These are phyloP conservation scores for Nakaseomyces bracarensis DNA, from an alignment of 1,139 yeast species.

Conservation along the genomic window DNA sequence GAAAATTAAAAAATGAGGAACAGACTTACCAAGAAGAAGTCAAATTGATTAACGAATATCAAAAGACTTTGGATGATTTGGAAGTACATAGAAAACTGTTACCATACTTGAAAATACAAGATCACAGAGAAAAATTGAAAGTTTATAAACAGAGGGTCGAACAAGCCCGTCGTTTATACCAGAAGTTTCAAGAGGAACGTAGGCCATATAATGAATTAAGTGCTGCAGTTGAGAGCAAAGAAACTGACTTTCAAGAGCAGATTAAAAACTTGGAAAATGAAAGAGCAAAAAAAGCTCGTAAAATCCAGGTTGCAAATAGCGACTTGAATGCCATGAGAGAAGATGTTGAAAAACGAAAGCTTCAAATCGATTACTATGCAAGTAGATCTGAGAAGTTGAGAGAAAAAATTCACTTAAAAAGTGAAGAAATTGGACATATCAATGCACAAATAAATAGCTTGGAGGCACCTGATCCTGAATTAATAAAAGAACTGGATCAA, in stretches of 20 bases:
- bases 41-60: conserved; percentile 31
- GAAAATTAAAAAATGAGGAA: conserved; percentile 31
- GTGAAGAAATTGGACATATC: conserved; percentile 22
- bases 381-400: conserved; percentile 19
- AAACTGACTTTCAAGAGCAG: conserved; percentile 7
- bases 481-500: conserved; percentile 17
- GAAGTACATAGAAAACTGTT: conserved; percentile 43
- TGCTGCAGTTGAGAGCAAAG: conserved; percentile 8
- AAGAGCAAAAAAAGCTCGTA: conserved; percentile 18
- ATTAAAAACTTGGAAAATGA: not conserved
- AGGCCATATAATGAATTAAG: conserved; percentile 16
- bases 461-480: conserved; percentile 18
- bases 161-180: conserved; percentile 22
- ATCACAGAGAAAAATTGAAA: conserved; percentile 40
- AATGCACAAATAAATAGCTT: conserved; percentile 20
- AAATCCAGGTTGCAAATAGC: conserved; percentile 24
- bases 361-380: conserved; percentile 20
- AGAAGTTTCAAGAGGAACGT: conserved; percentile 18
- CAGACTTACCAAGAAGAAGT: conserved; percentile 36
- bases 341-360: conserved; percentile 24
- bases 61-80: conserved; percentile 36
- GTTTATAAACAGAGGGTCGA: conserved; percentile 39
- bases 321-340: conserved; percentile 21
- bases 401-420: conserved; percentile 24
- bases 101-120: conserved; percentile 57